A percentile compares a stretch with the other conserved stretches of the same genome.
Evolutionary conservation across 371 early-diverging fungal species (phyloP).

Genomic region (Funneliformis caledonium): DNA sequence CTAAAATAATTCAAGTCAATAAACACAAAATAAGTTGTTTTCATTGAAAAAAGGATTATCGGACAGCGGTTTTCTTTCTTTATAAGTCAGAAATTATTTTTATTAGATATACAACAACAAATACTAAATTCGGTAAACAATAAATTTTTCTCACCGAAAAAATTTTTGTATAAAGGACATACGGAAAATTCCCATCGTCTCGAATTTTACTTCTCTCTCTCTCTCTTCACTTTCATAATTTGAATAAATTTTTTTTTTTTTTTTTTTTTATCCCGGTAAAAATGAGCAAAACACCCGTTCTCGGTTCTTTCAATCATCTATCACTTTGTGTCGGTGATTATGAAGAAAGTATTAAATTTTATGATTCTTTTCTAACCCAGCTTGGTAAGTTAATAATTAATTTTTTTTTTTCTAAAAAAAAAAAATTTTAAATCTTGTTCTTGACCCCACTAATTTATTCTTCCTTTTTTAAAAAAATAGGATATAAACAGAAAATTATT

Average conservation of each 20-base stretch:
- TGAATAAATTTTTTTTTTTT: too few species aligned
- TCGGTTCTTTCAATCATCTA: constrained; percentile 2
- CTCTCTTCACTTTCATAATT: too few species aligned
- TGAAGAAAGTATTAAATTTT: constrained; percentile 2
- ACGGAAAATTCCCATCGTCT: not conserved
- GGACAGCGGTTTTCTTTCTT: too few species aligned
- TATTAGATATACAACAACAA: not conserved
- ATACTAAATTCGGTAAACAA: not conserved
- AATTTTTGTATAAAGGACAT: too few species aligned
- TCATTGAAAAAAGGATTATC: too few species aligned
- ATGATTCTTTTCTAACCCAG: not conserved
- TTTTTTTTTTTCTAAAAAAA: not conserved
- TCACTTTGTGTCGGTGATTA: not conserved
- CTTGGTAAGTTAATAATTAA: not conserved
- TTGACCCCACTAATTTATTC: not conserved
- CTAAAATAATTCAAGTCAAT: too few species aligned
- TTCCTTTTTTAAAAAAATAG: not conserved
- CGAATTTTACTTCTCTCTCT: too few species aligned
- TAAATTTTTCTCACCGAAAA: not conserved
- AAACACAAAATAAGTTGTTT: too few species aligned
- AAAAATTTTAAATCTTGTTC: not conserved
- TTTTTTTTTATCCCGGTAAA: too few species aligned
- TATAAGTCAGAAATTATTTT: not conserved
- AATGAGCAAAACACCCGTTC: not conserved
- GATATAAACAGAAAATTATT: not conserved